Evolutionary conservation across 2,329 filamentous ascomycete species (phyloP).

Genomic region (Elsinoe perseae): DNA sequence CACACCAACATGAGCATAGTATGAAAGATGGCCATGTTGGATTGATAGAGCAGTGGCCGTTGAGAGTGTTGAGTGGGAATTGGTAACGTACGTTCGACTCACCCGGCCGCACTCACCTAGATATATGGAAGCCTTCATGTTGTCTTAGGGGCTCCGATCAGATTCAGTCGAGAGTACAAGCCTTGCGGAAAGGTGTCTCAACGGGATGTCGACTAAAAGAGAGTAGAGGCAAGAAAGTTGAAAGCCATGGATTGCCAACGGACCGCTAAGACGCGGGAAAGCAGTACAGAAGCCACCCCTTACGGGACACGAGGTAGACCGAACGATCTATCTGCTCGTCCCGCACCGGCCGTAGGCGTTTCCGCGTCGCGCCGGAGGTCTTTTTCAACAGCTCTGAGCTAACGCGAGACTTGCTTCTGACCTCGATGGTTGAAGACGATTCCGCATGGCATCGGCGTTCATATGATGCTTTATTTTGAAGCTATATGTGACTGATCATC

Average conservation of each 20-base stretch:
- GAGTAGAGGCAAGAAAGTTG: neutral
- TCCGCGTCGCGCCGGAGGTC: neutral
- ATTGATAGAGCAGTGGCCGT: neutral
- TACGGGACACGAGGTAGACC: neutral
- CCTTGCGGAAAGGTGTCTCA: neutral
- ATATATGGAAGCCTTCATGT: neutral
- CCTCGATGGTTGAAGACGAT: too few species aligned
- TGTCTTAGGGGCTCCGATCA: neutral
- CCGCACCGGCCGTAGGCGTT: neutral
- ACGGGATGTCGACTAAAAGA: neutral
- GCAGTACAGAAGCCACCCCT: neutral
- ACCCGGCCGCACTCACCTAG: neutral
- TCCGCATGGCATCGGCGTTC: too few species aligned
- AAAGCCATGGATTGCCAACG: neutral
- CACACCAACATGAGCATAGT: neutral
- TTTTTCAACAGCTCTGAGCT: neutral
- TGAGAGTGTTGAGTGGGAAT: neutral
- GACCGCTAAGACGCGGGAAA: neutral
- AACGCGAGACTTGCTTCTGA: neutral
- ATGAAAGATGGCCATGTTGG: neutral
- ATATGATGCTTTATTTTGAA: too few species aligned
- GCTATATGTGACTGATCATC: too few species aligned
- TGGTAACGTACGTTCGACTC: slow-evolving; percentile 3
- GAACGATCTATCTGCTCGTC: neutral
- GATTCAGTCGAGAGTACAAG: neutral